phyloP scores from a whole-genome alignment of 352 stramenopile genomes.

The Phytopythium helicoides region DNA sequence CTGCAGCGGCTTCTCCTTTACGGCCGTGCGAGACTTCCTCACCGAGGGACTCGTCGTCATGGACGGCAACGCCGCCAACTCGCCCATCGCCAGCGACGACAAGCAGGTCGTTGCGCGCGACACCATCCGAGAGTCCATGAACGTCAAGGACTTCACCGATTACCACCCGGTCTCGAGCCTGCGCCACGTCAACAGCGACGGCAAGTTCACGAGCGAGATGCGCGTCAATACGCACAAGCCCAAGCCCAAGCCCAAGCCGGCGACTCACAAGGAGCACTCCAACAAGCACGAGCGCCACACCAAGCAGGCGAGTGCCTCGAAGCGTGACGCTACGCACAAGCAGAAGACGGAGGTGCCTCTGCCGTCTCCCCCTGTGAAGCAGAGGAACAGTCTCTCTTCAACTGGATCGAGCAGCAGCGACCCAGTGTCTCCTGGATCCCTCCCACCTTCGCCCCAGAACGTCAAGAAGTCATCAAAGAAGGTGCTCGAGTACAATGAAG shows the following conservation, averaged over 20 bases:
- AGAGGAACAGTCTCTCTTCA: slow-evolving; percentile 22
- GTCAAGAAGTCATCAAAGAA: not conserved
- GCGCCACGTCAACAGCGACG: slow-evolving; percentile 63
- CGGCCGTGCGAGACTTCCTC: slow-evolving; percentile 75
- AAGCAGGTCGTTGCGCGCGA: slow-evolving; percentile 19
- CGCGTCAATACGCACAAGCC: slow-evolving; percentile 11
- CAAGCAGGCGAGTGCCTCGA: slow-evolving; percentile 10
- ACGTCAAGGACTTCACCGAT: slow-evolving; percentile 76
- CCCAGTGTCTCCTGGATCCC: slow-evolving; percentile 23
- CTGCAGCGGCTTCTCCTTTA: slow-evolving; percentile 72
- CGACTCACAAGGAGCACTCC: slow-evolving; percentile 7
- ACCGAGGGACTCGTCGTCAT: slow-evolving; percentile 31
- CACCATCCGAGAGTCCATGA: slow-evolving; percentile 57
- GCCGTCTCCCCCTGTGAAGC: slow-evolving; percentile 15
- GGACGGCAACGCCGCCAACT: slow-evolving; percentile 5
- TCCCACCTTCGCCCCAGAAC: slow-evolving; percentile 14
- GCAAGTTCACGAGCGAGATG: slow-evolving; percentile 43
- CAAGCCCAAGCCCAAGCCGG: slow-evolving; percentile 14
- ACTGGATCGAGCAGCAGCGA: slow-evolving; percentile 19
- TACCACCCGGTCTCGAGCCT: slow-evolving; percentile 46
- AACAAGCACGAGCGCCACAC: slow-evolving; percentile 10
- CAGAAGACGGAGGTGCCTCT: slow-evolving; percentile 14
- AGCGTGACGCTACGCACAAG: slow-evolving; percentile 5
- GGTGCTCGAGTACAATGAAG: slow-evolving; percentile 10
- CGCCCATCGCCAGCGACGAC: slow-evolving; percentile 9